Conservation (phyloP, 1,284 basidiomycete species). For the Mycena citricolor region DNA sequence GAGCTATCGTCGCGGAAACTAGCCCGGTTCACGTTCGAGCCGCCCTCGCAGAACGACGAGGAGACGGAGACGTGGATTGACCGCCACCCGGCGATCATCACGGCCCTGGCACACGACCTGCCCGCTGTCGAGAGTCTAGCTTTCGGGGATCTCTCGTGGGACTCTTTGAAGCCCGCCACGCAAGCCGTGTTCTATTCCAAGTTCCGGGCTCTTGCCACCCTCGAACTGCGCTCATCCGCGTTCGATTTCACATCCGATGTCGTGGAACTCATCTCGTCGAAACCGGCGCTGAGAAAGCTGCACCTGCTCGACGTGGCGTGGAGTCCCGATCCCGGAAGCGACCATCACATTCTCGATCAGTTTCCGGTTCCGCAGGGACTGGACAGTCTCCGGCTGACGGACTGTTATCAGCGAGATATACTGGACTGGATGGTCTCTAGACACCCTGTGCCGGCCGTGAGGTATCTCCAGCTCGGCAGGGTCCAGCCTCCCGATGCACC, state of each 20-base stretch:
- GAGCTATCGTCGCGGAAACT: constrained; percentile 1
- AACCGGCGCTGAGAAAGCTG: constrained; percentile 19
- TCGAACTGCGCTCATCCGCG: constrained; percentile 18
- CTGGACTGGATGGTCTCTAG: constrained; percentile 24
- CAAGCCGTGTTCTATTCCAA: constrained; percentile 5
- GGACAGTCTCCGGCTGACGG: constrained; percentile 20
- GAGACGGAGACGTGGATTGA: too few species aligned
- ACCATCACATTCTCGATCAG: not conserved
- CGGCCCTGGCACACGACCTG: constrained; percentile 13
- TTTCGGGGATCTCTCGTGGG: constrained; percentile 20
- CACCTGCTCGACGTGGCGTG: constrained; percentile 21
- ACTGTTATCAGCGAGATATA: constrained; percentile 28
- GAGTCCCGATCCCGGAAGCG: constrained; percentile 9
- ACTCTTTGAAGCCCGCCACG: constrained; percentile 12
- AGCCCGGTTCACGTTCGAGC: constrained; percentile 11
- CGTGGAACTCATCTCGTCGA: constrained; percentile 19
- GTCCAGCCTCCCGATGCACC: constrained; percentile 24
- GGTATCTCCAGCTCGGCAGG: constrained; percentile 23
- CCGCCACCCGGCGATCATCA: constrained; percentile 13
- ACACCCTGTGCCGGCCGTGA: constrained; percentile 19
- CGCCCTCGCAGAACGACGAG: too few species aligned
- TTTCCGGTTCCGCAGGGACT: constrained; percentile 6
- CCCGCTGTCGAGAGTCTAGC: constrained; percentile 15
- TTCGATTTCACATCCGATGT: constrained; percentile 19
- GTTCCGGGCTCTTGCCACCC: constrained; percentile 14